These are phyloP conservation scores for Nannochloropsis oceanica DNA, from an alignment of 108 stramenopile species.

Conservation along the genomic window DNA sequence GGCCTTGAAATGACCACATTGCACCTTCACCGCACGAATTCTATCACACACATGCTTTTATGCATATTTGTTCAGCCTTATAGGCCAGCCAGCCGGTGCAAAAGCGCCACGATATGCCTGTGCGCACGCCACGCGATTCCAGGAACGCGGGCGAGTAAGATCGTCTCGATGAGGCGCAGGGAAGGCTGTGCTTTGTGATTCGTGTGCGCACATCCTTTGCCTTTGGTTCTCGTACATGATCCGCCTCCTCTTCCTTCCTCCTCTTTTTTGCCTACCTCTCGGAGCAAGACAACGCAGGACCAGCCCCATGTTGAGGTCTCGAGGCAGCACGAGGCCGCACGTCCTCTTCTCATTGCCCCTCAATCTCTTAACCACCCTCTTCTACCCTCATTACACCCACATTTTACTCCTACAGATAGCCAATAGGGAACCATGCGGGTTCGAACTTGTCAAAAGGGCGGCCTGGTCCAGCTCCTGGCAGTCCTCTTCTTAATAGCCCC, in stretches of 20 bases:
- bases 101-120: too few relatives aligned
- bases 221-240: neutral
- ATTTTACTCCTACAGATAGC: neutral
- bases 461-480: neutral
- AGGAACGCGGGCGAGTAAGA: too few relatives aligned
- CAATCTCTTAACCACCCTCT: neutral
- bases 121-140: too few relatives aligned
- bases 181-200: neutral
- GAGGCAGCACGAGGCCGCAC: neutral
- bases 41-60: too few relatives aligned
- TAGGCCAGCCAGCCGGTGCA: too few relatives aligned
- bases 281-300: neutral
- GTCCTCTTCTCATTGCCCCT: neutral
- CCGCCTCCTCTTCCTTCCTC: neutral
- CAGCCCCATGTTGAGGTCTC: neutral
- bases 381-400: too few relatives aligned
- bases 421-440: neutral
- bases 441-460: neutral
- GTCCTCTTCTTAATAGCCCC: neutral
- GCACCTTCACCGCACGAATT: too few relatives aligned
- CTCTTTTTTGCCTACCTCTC: neutral
- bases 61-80: too few relatives aligned
- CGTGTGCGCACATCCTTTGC: neutral
- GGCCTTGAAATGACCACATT: too few relatives aligned
- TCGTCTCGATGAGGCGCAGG: neutral